These are phyloP conservation scores for Alisma plantagoaquatica DNA, from an alignment of 106 monocot species.

Conservation along the genomic window DNA sequence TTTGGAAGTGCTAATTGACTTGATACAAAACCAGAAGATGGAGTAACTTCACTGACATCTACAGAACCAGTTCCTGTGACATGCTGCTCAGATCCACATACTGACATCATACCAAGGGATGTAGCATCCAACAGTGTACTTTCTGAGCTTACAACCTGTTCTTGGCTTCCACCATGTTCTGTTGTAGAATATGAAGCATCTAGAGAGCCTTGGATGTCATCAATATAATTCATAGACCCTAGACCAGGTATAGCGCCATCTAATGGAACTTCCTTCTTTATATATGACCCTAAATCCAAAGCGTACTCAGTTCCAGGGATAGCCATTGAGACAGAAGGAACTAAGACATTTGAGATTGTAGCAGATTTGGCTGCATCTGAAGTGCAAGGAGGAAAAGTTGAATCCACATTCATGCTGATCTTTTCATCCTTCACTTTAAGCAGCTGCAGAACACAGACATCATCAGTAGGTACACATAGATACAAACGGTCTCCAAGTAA, in stretches of 20 bases:
- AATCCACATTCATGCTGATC: slow-evolving; percentile 11
- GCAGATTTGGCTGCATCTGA: too few relatives aligned
- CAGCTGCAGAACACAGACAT: too few relatives aligned
- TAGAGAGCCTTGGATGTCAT: slow-evolving; percentile 30
- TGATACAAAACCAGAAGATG: slow-evolving; percentile 17
- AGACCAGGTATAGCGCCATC: slow-evolving; percentile 50
- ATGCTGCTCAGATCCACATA: slow-evolving; percentile 31
- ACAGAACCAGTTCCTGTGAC: slow-evolving; percentile 22
- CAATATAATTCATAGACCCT: slow-evolving; percentile 25
- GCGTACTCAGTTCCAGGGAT: slow-evolving; percentile 9
- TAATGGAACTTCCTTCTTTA: slow-evolving; percentile 12
- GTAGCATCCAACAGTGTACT: slow-evolving; percentile 24
- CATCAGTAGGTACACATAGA: not conserved
- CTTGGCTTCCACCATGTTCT: slow-evolving; percentile 40
- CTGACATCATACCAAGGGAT: slow-evolving; percentile 28
- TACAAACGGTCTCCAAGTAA: not conserved
- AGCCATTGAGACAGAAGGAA: slow-evolving; percentile 9
- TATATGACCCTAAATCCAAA: slow-evolving; percentile 12
- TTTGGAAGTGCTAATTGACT: slow-evolving; percentile 50
- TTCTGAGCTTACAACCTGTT: slow-evolving; percentile 22
- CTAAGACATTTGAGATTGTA: slow-evolving; percentile 7
- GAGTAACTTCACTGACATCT: slow-evolving; percentile 28
- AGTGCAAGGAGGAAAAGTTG: slow-evolving; percentile 17
- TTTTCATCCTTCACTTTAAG: slow-evolving; percentile 22
- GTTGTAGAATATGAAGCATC: slow-evolving; percentile 34